A percentile compares a stretch with the other conserved stretches of the same genome.
These are phyloP conservation scores for Danielozyma ontarioensis DNA, from an alignment of 805 yeast species.

Conservation along the genomic window DNA sequence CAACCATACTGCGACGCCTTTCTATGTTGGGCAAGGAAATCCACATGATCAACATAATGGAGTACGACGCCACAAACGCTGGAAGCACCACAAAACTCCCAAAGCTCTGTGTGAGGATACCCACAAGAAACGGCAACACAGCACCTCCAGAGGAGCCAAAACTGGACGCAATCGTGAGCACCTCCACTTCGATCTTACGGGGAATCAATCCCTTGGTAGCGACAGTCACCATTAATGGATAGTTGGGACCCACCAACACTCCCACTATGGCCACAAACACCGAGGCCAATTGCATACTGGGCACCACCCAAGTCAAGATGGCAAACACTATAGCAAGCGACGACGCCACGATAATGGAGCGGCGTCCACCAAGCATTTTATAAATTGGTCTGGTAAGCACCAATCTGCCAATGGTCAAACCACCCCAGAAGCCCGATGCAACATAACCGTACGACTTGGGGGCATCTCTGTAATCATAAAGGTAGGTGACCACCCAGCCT, in stretches of 20 bases:
- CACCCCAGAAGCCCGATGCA: slow-evolving; percentile 69
- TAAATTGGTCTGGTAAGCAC: slow-evolving; percentile 38
- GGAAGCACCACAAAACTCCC: slow-evolving; percentile 51
- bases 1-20: slow-evolving; percentile 3
- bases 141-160: slow-evolving; percentile 60
- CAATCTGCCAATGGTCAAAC: slow-evolving; percentile 61
- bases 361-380: slow-evolving; percentile 37
- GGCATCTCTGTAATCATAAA: slow-evolving; percentile 50
- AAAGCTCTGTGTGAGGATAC: slow-evolving; percentile 39
- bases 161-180: slow-evolving; percentile 48
- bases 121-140: slow-evolving; percentile 48
- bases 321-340: slow-evolving; percentile 32
- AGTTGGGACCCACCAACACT: slow-evolving; percentile 61
- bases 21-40: slow-evolving; percentile 32
- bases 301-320: slow-evolving; percentile 45
- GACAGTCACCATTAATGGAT: slow-evolving; percentile 46
- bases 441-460: slow-evolving; percentile 51
- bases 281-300: slow-evolving; percentile 40
- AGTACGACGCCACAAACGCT: slow-evolving; percentile 33
- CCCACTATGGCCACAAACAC: slow-evolving; percentile 49
- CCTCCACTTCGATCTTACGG: slow-evolving; percentile 45
- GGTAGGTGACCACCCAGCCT: slow-evolving; percentile 65
- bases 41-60: slow-evolving; percentile 35
- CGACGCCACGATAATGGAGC: slow-evolving; percentile 35
- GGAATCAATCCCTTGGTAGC: slow-evolving; percentile 41